Conservation (phyloP, 306 rosid species). For the Sindora glabra region DNA sequence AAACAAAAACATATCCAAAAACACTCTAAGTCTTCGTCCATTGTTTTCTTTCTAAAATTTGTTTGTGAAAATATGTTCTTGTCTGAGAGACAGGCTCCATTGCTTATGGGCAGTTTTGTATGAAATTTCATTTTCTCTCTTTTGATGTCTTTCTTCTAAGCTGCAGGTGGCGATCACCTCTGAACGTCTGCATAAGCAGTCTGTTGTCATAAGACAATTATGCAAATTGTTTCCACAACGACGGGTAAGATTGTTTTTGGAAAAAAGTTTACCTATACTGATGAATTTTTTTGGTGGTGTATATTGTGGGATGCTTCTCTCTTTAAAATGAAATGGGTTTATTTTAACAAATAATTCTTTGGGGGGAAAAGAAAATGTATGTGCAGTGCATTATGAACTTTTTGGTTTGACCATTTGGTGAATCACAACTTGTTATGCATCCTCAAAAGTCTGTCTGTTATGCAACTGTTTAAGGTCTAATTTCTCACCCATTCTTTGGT, state of each 20-base stretch:
- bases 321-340: no score
- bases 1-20: no score
- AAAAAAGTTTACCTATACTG: background rate
- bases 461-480: no score
- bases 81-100: background rate
- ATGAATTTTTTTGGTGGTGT: background rate
- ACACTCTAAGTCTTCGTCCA: no score
- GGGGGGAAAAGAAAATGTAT: background rate
- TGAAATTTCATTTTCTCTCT: no score
- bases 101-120: no score
- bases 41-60: background rate
- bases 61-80: slow-evolving; percentile 1
- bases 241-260: slow-evolving; percentile 52
- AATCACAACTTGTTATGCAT: no score
- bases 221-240: slow-evolving; percentile 92
- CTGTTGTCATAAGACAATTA: slow-evolving; percentile 83
- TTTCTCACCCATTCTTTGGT: no score
- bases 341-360: background rate
- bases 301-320: background rate
- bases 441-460: no score
- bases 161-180: slow-evolving; percentile 89
- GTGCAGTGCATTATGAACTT: background rate
- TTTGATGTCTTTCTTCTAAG: no score
- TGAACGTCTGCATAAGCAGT: slow-evolving; percentile 85
- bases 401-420: no score